Conservation (phyloP, 306 rosid genomes). For the Fragaria ananassa region DNA sequence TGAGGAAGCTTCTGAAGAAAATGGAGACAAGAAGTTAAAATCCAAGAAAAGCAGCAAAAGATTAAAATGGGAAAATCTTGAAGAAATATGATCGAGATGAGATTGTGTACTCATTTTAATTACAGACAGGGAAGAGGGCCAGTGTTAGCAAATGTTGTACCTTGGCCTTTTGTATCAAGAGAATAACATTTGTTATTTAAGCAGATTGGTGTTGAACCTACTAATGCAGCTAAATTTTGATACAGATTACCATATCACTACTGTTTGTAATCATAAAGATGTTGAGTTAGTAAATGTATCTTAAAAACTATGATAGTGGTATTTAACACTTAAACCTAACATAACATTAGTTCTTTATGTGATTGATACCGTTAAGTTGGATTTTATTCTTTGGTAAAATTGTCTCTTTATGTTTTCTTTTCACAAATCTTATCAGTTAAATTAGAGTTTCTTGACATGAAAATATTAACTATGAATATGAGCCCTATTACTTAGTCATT, state of each 20-base stretch:
- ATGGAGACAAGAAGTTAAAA: slow-evolving; percentile 29
- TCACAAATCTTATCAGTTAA: no score
- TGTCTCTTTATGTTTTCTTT: no score
- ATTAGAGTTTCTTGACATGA: no score
- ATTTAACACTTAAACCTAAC: no score
- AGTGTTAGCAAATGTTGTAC: background rate
- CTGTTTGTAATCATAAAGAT: background rate
- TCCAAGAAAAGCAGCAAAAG: slow-evolving; percentile 46
- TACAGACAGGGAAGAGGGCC: background rate
- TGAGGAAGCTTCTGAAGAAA: slow-evolving; percentile 28
- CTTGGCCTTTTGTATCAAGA: background rate
- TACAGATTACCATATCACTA: background rate
- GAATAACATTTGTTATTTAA: background rate
- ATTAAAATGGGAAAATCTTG: slow-evolving; percentile 22
- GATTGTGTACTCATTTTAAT: background rate
- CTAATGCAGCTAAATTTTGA: background rate
- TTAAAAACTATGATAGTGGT: no score
- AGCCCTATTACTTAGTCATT: no score
- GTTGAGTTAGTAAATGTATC: background rate
- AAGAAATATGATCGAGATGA: background rate
- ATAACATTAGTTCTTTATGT: no score
- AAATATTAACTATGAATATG: no score
- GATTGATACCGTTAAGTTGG: no score
- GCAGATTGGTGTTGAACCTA: background rate
- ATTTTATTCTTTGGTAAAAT: no score